Base-by-base conservation (phyloP, 2,329 filamentous ascomycete species). In the Botrytis hyacinthi region DNA sequence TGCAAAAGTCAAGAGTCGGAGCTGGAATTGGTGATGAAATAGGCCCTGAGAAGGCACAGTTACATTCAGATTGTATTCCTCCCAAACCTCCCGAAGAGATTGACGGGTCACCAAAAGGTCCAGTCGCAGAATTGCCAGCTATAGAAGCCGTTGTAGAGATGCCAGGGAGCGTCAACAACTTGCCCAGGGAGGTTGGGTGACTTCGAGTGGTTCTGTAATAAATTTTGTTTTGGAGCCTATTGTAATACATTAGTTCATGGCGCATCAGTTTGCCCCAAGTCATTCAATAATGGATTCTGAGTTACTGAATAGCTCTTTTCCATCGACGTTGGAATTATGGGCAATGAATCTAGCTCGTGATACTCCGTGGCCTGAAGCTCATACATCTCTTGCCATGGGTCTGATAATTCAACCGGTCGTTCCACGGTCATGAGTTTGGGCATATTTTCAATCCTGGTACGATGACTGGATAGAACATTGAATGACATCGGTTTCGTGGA, bases 51-150 rank as follows among this genome's bases (percentile, higher is more conserved):
- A 69, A 69, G 3, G 48, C 48, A 1, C 66, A 69, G 16, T 14
- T 69, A 1, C 66, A 69, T 69, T 69, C 48, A 1, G 48, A 69
- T 14, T 59, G 35, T 57, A 18, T 69, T 9, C 48, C 48, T 18
- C 35, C n/a, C n/a, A 69, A 42, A 1, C 5, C 2, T 1, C 66
- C n/a, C 7, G 26, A 59, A 42, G 66, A 69, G 22, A 57, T 69
- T 35, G 66, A 69, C 3, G 66, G 48, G 29, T 32, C 40, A 18
- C 29, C 66, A 32, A 69, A 14, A 32, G 26, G 48, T n/a, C 26
- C 37, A 46, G 32, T 61, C 7, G 37, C 54, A 59, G 66, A 70
- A 48, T 46, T 62, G 35, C 68, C 59, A 37, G 68, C 68, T 48
- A 20, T 60, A 61, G 51, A 70, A 32, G 29, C 40, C 29, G 29